A percentile compares a stretch with the other conserved stretches of the same genome.
phyloP scores from a whole-genome alignment of 2,329 filamentous ascomycete species.

The Remersonia thermophila region DNA sequence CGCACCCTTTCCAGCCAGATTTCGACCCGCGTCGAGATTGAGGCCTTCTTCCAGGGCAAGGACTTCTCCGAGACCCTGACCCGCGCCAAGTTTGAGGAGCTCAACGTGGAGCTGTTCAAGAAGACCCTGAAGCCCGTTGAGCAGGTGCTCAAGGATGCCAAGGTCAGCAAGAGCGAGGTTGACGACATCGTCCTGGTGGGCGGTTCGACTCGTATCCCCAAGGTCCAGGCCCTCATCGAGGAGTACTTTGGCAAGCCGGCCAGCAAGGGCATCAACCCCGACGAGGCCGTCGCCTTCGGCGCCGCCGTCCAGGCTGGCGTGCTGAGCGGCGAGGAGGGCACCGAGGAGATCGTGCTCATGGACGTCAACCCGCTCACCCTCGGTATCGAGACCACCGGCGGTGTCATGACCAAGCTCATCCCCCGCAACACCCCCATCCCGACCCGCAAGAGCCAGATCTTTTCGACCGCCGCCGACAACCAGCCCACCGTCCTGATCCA shows the following conservation, averaged over 20 bases:
- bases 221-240: constrained; percentile 89
- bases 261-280: constrained; percentile 98
- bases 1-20: constrained; percentile 91
- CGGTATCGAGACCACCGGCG: constrained; percentile 94
- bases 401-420: constrained; percentile 97
- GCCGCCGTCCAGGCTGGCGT: constrained; percentile 96
- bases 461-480: constrained; percentile 94
- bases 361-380: constrained; percentile 95
- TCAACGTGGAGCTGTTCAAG: constrained; percentile 99
- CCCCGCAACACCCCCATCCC: constrained; percentile 91
- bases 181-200: constrained; percentile 96
- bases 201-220: constrained; percentile 98
- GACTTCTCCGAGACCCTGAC: constrained; percentile 98
- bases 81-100: constrained; percentile 97
- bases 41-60: constrained; percentile 91
- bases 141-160: constrained; percentile 96
- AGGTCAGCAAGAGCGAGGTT: constrained; percentile 89
- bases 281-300: constrained; percentile 96
- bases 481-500: constrained; percentile 94
- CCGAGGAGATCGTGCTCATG: constrained; percentile 78
- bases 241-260: constrained; percentile 98
- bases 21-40: constrained; percentile 91
- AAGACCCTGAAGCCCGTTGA: constrained; percentile 98
- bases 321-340: constrained; percentile 75
- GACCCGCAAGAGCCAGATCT: constrained; percentile 95